phyloP scores from a whole-genome alignment of 2,329 filamentous ascomycete genomes.

The Helotiales sp. region DNA sequence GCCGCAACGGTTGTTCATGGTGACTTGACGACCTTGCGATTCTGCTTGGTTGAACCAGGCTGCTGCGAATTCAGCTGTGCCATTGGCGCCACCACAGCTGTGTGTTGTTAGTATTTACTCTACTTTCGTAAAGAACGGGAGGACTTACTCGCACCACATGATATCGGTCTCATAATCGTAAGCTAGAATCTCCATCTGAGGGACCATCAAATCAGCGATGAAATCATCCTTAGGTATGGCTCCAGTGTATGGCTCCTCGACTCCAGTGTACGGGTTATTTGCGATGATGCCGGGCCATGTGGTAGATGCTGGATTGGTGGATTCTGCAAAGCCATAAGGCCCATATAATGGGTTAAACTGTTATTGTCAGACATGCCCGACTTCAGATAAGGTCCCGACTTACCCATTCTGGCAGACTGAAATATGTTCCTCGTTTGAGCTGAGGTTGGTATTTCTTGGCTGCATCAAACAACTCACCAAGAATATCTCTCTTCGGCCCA shows the following conservation, averaged over 20 bases:
- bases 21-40: constrained; percentile 46
- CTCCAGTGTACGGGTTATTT: constrained; percentile 45
- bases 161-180: constrained; percentile 46
- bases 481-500: constrained; percentile 42
- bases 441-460: constrained; percentile 42
- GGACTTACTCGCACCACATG: constrained; percentile 48
- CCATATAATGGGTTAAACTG: constrained; percentile 47
- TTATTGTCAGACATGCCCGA: background rate
- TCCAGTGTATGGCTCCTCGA: constrained; percentile 44
- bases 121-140: background rate
- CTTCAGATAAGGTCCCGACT: background rate
- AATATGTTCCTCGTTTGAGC: constrained; percentile 47
- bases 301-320: constrained; percentile 29
- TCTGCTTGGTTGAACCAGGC: constrained; percentile 44
- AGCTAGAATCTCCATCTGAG: constrained; percentile 47
- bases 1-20: constrained; percentile 58
- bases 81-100: constrained; percentile 40
- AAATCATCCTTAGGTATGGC: constrained; percentile 42
- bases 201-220: constrained; percentile 44
- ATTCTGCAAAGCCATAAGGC: constrained; percentile 44
- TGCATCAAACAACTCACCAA: constrained; percentile 46
- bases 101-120: constrained; percentile 13
- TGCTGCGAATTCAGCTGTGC: constrained; percentile 42
- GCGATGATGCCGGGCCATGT: constrained; percentile 42
- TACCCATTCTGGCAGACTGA: constrained; percentile 48